Evolutionary conservation across 257 asterid genomes (phyloP).

Genomic region (Solanum dulcamara): DNA sequence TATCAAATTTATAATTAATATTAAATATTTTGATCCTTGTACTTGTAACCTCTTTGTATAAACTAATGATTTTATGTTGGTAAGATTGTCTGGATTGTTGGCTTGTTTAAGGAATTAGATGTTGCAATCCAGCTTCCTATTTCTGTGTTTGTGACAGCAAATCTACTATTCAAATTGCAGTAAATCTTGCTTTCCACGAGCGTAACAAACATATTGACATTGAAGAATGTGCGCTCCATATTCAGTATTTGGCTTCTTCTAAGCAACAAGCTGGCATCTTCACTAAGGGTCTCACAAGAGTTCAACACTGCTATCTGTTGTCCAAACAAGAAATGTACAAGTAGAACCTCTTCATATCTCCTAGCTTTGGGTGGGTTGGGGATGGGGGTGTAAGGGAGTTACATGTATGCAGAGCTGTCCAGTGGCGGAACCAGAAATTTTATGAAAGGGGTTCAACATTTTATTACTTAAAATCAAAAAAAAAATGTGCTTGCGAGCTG

Average conservation of each 20-base stretch:
- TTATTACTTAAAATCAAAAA: too few relatives aligned
- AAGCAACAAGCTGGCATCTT: background rate
- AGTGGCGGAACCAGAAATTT: too few relatives aligned
- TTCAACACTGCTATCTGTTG: background rate
- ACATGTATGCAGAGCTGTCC: background rate
- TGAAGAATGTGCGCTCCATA: background rate
- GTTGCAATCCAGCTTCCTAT: too few relatives aligned
- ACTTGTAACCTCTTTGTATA: too few relatives aligned
- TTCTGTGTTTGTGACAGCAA: background rate
- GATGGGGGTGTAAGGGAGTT: background rate
- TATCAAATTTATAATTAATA: background rate
- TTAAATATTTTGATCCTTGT: background rate
- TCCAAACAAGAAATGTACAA: too few relatives aligned
- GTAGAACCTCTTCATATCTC: background rate
- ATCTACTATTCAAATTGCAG: background rate
- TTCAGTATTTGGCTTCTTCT: background rate
- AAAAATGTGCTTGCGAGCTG: too few relatives aligned
- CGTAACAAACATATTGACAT: background rate
- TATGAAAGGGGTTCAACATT: too few relatives aligned
- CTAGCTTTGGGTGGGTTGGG: too few relatives aligned
- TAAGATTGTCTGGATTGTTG: too few relatives aligned
- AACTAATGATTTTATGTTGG: background rate
- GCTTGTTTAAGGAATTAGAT: background rate
- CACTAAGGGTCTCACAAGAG: background rate
- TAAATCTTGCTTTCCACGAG: background rate